A percentile compares a stretch with the other conserved stretches of the same genome.
These are phyloP conservation scores for Aspergillus latus DNA, from an alignment of 2,329 filamentous ascomycete species.

Conservation along the genomic window DNA sequence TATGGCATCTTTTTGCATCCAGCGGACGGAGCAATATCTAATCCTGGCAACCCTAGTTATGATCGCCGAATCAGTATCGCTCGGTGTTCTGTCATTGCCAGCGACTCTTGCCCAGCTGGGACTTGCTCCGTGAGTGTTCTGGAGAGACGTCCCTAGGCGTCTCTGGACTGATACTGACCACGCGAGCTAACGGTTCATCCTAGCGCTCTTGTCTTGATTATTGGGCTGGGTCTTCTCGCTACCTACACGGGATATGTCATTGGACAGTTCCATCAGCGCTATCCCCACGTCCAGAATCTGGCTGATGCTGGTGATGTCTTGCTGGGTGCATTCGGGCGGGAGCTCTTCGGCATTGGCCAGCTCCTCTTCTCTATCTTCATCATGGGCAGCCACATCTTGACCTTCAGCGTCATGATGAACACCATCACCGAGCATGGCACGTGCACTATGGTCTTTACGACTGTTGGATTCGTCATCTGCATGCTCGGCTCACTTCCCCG, in stretches of 20 bases:
- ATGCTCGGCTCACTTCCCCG: conserved; percentile 55
- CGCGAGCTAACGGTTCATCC: neutral
- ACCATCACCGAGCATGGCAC: conserved; percentile 58
- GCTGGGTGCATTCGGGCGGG: conserved; percentile 59
- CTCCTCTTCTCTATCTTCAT: conserved; percentile 64
- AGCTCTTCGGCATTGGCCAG: conserved; percentile 62
- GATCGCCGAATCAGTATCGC: conserved; percentile 57
- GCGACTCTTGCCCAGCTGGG: conserved; percentile 52
- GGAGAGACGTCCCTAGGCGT: no score
- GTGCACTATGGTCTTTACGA: conserved; percentile 61
- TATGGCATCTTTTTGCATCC: neutral
- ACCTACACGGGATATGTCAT: conserved; percentile 60
- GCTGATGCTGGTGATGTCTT: conserved; percentile 64
- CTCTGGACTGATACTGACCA: neutral
- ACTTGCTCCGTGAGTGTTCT: conserved; percentile 45
- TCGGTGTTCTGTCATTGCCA: conserved; percentile 56
- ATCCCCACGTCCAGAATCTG: conserved; percentile 62
- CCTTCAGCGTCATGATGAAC: conserved; percentile 65
- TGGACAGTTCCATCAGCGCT: conserved; percentile 55
- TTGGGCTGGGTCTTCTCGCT: conserved; percentile 52
- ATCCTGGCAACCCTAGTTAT: conserved; percentile 40
- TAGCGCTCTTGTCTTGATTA: conserved; percentile 43
- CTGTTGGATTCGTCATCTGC: conserved; percentile 40
- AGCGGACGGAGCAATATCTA: neutral
- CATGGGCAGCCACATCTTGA: conserved; percentile 66